Base-by-base conservation (phyloP, 257 asterid genomes). In the Rauvolfia tetraphylla region DNA sequence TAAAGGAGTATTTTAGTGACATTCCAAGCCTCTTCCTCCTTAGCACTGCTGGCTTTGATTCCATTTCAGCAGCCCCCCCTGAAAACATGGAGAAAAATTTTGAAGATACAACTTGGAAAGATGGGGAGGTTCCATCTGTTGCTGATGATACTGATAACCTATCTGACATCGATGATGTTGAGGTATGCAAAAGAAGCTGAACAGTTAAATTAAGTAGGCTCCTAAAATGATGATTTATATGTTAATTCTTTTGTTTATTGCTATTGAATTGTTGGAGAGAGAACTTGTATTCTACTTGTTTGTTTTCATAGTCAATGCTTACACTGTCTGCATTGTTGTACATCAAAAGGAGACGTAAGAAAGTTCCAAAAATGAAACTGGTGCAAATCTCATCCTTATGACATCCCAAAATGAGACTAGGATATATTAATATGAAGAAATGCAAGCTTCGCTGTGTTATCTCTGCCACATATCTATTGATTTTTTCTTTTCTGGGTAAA, bases 91-190 rank as follows among this genome's bases (percentile, higher is more conserved):
- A 61, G 56, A 36, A 58, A 12, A 20, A 7, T 14, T 63, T 27
- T 78, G 71, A 62, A 14, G 77, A 36, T n/a, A 61, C 66, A 9
- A 59, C 39, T 58, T 27, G 3, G 3, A 17, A n/a, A 31, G 71
- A 42, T 77, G 80, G 33, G 22, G 18, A 70, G 11, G 23, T 23
- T 71, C 76, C 66, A 13, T 42, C 81, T 29, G 42, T 68, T 20
- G 46, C 49, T 44, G 92, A 88, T 58, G 93, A 91, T 79, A 81
- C 96, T 3, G 96, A 85, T 57, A 91, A 71, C 70, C 87, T 91
- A n/a, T 89, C 96, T 6, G 98, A 93, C 79, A 88, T 90, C 67
- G 98, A 93, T 76, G 98, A 93, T 73, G 70, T 22, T 25, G 98
- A 93, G 96, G 98, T 71, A 68, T 89, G 77, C 74, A 68, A 76